Evolutionary conservation across 441 rosid species (phyloP), one percentile per base, ranked within the genome.

Genomic region (Macaranga tanarius): DNA sequence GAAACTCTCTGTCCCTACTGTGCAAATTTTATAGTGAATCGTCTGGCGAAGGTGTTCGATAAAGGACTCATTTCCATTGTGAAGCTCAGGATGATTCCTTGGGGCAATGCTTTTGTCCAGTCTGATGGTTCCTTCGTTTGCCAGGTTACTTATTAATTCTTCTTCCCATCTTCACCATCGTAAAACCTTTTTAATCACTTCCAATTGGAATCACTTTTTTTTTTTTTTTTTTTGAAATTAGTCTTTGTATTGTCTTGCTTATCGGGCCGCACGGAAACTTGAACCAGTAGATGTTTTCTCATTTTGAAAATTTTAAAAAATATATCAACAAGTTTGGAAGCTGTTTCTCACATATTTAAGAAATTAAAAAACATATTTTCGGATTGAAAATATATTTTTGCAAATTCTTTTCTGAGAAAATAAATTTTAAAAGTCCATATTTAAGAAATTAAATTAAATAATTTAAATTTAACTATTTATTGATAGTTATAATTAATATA

Each of bases 1-100:
- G 95, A 90, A 79, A 76, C 91, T 65, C 80, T 92, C 10, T 90
- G 95, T 47, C 97, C 95, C 0, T 88, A 77, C 60, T 90, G 91
- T 60, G 88, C 89, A 40, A 85, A 88, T 62, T 92, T 92, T 75
- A 85, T 92, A 10, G 92, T 85, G 23, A 87, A 92, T 68, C 84
- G 82, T 78, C 77, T 92, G 59, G 85, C 76, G 17, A 84, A 84
- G 77, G 69, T 88, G 64, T 86, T 92, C 50, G 70, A 84, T 52
- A 70, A 20, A 15, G 87, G 86, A 19, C 87, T 92, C 65, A 75
- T 76, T 75, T 83, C 90, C 78, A 72, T 86, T 65, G 74, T 90
- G 81, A 75, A 85, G 79, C 93, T 90, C 76, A 85, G 83, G 59
- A 40, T 90, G 70, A 62, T 88, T 23, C 97, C 97, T 8, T 92